Evolutionary conservation across 1,284 basidiomycete genomes (phyloP).

Genomic region (Naganishia albida): DNA sequence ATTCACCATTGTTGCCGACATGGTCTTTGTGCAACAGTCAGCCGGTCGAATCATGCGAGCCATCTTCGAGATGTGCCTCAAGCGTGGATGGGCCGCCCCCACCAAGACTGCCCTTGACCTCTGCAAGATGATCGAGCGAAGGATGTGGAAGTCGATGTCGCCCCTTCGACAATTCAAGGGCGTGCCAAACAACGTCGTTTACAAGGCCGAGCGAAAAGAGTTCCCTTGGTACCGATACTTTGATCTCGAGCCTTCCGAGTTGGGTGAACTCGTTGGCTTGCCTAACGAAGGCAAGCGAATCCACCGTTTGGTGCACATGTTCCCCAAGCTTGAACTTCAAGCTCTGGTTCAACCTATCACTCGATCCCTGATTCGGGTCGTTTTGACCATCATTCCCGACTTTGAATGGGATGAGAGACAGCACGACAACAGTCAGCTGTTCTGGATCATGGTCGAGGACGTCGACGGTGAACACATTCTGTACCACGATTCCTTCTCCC

Average conservation of each 20-base stretch:
- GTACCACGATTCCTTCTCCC: conserved; percentile 89
- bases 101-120: conserved; percentile 87
- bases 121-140: conserved; percentile 94
- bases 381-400: conserved; percentile 88
- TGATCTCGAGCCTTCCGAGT: conserved; percentile 81
- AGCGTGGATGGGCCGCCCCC: conserved; percentile 95
- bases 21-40: conserved; percentile 94
- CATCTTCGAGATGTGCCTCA: conserved; percentile 97
- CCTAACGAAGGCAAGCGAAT: conserved; percentile 89
- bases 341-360: conserved; percentile 95
- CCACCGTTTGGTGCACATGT: conserved; percentile 91
- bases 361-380: conserved; percentile 80
- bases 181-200: conserved; percentile 80
- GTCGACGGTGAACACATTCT: conserved; percentile 95
- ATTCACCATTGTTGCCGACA: conserved; percentile 96
- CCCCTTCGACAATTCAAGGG: conserved; percentile 93
- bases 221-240: conserved; percentile 98
- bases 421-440: conserved; percentile 82
- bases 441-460: conserved; percentile 93
- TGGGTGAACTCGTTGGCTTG: conserved; percentile 91
- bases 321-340: conserved; percentile 90
- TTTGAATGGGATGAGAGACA: conserved; percentile 97
- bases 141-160: conserved; percentile 98
- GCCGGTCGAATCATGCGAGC: conserved; percentile 92
- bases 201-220: conserved; percentile 95